Percentiles rank a stretch among this genome's conserved stretches.
These are phyloP conservation scores for Debaryomycetaceae sp. DNA, from an alignment of 1,139 yeast genomes.

Conservation along the genomic window DNA sequence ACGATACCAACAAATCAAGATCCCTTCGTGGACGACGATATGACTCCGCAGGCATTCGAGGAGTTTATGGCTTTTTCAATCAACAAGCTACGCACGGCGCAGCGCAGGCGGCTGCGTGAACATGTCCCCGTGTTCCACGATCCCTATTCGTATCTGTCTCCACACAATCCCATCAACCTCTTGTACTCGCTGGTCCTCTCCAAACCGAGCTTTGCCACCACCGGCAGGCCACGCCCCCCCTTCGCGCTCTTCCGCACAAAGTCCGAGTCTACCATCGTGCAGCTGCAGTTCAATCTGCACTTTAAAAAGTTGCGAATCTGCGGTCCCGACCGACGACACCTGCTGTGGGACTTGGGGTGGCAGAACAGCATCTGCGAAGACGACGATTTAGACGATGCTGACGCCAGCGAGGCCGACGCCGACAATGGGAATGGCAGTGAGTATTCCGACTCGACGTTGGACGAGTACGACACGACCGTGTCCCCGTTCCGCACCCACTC, in stretches of 20 bases:
- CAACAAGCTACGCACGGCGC: slow-evolving; percentile 21
- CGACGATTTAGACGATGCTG: no score
- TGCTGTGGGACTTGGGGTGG: background rate
- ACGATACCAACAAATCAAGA: no score
- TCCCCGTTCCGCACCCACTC: slow-evolving; percentile 35
- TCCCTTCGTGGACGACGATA: no score
- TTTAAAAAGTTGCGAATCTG: slow-evolving; percentile 34
- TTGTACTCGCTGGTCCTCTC: slow-evolving; percentile 8
- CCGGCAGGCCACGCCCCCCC: slow-evolving; percentile 2
- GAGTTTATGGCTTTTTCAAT: slow-evolving; percentile 24
- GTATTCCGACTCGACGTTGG: background rate
- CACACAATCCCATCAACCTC: slow-evolving; percentile 8
- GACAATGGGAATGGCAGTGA: background rate
- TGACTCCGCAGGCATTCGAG: slow-evolving; percentile 23
- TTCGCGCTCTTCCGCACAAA: slow-evolving; percentile 13
- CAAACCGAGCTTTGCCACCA: slow-evolving; percentile 3
- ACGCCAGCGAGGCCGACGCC: no score
- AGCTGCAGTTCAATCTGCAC: slow-evolving; percentile 26
- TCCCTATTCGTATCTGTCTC: background rate
- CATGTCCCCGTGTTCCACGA: background rate
- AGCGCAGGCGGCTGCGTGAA: slow-evolving; percentile 9
- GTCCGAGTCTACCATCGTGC: slow-evolving; percentile 29
- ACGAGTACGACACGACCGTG: slow-evolving; percentile 1
- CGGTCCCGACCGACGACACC: slow-evolving; percentile 9
- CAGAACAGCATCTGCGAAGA: background rate